phyloP scores from a whole-genome alignment of 306 rosid genomes.

The Prunus mume region DNA sequence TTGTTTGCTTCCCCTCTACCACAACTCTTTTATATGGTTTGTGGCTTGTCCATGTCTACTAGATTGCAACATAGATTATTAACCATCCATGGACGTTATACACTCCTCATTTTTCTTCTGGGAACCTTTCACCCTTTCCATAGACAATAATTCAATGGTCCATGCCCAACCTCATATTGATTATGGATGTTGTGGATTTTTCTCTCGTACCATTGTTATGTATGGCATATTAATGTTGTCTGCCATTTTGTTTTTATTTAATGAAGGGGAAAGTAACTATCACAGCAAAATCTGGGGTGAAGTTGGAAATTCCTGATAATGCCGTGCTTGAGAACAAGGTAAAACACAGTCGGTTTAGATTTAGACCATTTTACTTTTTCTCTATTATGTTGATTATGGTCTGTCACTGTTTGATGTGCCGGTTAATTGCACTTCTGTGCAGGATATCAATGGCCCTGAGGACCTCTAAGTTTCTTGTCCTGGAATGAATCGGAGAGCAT shows the following conservation, averaged over 20 bases:
- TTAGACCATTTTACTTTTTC: not conserved
- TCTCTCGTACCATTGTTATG: not conserved
- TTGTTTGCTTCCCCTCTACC: too few relatives aligned
- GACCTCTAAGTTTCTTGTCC: constrained; percentile 46
- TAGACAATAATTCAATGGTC: not conserved
- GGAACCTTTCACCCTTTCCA: not conserved
- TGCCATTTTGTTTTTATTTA: constrained; percentile 8
- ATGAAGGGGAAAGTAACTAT: constrained; percentile 72
- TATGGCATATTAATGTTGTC: not conserved
- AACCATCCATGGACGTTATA: not conserved
- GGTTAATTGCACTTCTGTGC: constrained; percentile 18
- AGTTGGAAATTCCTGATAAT: constrained; percentile 73
- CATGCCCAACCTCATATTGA: not conserved
- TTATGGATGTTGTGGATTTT: not conserved
- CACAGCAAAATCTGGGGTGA: constrained; percentile 54
- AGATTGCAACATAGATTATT: not conserved
- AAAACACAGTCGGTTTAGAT: constrained; percentile 4
- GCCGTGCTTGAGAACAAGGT: constrained; percentile 66
- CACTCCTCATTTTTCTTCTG: not conserved
- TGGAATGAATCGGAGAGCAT: constrained; percentile 16
- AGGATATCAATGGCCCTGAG: constrained; percentile 74
- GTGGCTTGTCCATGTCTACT: not conserved
- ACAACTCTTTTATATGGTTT: too few relatives aligned
- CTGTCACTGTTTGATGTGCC: not conserved
- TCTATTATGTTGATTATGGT: not conserved